A percentile compares a stretch with the other conserved stretches of the same genome.
phyloP scores from a whole-genome alignment of 2,329 filamentous ascomycete species.

The Didymella pomorum region DNA sequence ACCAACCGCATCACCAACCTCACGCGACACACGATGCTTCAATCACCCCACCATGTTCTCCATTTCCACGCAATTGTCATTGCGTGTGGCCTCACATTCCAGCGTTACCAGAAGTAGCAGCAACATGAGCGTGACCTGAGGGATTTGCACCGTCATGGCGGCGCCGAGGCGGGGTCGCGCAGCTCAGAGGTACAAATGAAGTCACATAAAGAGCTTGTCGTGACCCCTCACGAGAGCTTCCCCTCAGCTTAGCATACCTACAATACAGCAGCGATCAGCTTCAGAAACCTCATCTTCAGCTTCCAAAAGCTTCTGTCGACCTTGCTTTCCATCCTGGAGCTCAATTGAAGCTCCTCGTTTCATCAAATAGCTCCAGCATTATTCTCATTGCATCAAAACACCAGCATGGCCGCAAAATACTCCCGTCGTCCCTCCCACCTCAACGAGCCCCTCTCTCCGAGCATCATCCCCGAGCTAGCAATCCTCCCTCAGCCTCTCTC shows the following conservation, averaged over 20 bases:
- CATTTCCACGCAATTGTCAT: neutral
- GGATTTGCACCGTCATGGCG: slow-evolving; percentile 22
- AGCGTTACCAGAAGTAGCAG: slow-evolving; percentile 4
- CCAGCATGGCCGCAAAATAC: slow-evolving; percentile 39
- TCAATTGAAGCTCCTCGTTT: slow-evolving; percentile 15
- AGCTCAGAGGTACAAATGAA: slow-evolving; percentile 40
- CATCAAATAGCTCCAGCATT: slow-evolving; percentile 3
- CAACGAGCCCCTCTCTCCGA: slow-evolving; percentile 41
- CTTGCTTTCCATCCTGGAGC: neutral
- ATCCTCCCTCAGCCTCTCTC: slow-evolving; percentile 44
- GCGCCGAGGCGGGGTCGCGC: slow-evolving; percentile 36
- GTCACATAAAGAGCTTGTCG: slow-evolving; percentile 44
- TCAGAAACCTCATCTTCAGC: neutral
- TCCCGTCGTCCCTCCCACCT: slow-evolving; percentile 39
- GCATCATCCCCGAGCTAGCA: slow-evolving; percentile 43
- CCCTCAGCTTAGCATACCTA: slow-evolving; percentile 31
- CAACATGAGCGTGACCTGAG: slow-evolving; percentile 45
- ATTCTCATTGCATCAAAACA: slow-evolving; percentile 1
- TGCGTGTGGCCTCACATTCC: slow-evolving; percentile 4
- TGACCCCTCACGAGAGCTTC: slow-evolving; percentile 45
- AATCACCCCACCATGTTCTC: slow-evolving; percentile 12
- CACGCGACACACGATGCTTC: slow-evolving; percentile 9
- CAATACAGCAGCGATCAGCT: slow-evolving; percentile 5
- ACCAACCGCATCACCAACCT: slow-evolving; percentile 6
- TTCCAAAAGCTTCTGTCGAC: neutral